phyloP scores from a whole-genome alignment of 306 rosid genomes.

The Cercis canadensis region DNA sequence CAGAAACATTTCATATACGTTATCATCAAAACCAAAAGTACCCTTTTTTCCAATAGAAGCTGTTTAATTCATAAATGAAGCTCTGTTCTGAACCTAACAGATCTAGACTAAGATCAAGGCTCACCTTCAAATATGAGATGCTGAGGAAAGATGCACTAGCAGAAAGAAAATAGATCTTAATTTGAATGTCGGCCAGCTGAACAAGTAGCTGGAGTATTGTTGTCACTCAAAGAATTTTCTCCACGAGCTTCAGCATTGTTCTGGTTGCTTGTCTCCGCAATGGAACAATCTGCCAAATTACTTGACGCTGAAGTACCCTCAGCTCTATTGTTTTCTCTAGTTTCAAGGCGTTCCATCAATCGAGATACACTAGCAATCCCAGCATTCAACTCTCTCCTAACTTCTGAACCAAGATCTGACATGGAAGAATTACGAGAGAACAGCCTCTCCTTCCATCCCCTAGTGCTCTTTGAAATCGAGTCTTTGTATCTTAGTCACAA shows the following conservation, averaged over 20 bases:
- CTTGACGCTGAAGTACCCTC: constrained; percentile 43
- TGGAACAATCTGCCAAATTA: constrained; percentile 42
- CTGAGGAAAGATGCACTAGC: constrained; percentile 62
- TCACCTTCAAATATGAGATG: constrained; percentile 76
- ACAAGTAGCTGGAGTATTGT: constrained; percentile 48
- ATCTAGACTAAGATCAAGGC: constrained; percentile 20
- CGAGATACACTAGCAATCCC: constrained; percentile 70
- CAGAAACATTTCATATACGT: neutral
- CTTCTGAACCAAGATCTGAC: constrained; percentile 65
- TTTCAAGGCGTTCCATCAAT: constrained; percentile 63
- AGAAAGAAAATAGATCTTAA: constrained; percentile 45
- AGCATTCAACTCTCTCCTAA: constrained; percentile 61
- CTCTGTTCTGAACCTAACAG: constrained; percentile 3
- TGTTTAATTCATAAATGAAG: constrained; percentile 15
- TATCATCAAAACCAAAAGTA: neutral
- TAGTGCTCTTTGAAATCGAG: constrained; percentile 77
- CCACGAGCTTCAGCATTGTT: constrained; percentile 45
- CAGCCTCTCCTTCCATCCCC: constrained; percentile 87
- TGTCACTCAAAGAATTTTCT: constrained; percentile 42
- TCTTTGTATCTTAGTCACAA: constrained; percentile 75
- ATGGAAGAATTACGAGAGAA: constrained; percentile 71
- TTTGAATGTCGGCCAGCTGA: constrained; percentile 55
- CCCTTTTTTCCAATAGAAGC: too few relatives aligned
- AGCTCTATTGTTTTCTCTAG: constrained; percentile 47
- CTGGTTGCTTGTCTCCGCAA: constrained; percentile 45